Percentiles rank a stretch among this genome's conserved stretches.
phyloP scores from a whole-genome alignment of 1,139 yeast species.

The Taphrina pruni region DNA sequence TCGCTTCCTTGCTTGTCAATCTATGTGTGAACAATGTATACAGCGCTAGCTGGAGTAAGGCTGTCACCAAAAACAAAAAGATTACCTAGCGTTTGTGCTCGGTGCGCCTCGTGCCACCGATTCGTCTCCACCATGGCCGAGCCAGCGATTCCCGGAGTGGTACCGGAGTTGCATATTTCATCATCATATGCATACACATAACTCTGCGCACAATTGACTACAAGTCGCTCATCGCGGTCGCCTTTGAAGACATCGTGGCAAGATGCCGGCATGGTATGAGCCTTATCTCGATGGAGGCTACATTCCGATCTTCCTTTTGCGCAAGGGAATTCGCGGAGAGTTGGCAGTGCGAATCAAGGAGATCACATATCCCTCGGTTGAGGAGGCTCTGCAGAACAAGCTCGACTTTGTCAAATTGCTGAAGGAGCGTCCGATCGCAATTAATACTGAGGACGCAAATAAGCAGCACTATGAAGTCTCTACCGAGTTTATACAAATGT shows the following conservation, averaged over 20 bases:
- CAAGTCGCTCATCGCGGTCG: too few species aligned
- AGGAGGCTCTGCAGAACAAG: slow-evolving; percentile 31
- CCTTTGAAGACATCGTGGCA: background rate
- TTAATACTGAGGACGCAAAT: slow-evolving; percentile 39
- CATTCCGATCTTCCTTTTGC: slow-evolving; percentile 34
- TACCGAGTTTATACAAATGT: slow-evolving; percentile 39
- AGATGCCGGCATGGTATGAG: slow-evolving; percentile 41
- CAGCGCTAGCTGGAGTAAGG: background rate
- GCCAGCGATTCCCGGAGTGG: background rate
- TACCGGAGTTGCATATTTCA: background rate
- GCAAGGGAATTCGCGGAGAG: slow-evolving; percentile 37
- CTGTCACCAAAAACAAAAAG: background rate
- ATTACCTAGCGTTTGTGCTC: background rate
- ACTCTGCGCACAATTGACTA: too few species aligned
- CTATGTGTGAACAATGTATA: background rate
- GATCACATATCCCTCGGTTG: slow-evolving; percentile 30
- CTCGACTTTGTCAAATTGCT: slow-evolving; percentile 34
- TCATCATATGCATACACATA: background rate
- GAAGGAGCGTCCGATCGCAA: slow-evolving; percentile 35
- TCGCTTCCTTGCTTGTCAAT: background rate
- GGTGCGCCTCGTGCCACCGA: background rate
- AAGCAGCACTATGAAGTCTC: slow-evolving; percentile 41
- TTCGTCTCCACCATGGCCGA: slow-evolving; percentile 1
- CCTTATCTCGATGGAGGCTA: slow-evolving; percentile 38
- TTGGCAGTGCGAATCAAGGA: slow-evolving; percentile 31